Conservation (phyloP, 345 rosid species). For the Eucalyptus cloeziana region DNA sequence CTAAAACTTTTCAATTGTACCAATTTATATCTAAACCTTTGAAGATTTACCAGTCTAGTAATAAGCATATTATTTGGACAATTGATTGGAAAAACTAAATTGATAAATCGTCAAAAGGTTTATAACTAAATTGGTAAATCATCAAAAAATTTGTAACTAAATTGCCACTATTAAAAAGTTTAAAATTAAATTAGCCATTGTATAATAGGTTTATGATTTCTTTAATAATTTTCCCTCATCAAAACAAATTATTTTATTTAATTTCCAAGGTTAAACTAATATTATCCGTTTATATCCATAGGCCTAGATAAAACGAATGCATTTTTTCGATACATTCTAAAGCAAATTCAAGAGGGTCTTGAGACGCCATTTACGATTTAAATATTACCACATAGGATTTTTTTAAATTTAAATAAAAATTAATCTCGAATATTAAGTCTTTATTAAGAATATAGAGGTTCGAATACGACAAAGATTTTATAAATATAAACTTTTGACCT, state of each 20-base stretch:
- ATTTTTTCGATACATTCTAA: neutral
- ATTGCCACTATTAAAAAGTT: neutral
- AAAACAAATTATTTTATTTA: neutral
- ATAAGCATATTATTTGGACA: neutral
- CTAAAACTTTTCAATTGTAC: too few species aligned
- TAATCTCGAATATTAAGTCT: neutral
- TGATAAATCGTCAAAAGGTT: too few species aligned
- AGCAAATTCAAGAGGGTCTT: neutral
- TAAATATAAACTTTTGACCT: neutral
- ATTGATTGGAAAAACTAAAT: too few species aligned
- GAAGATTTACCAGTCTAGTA: neutral
- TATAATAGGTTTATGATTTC: too few species aligned
- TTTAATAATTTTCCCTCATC: neutral
- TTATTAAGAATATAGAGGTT: neutral
- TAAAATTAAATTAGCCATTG: fast-evolving
- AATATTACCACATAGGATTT: neutral
- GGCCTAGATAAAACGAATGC: neutral
- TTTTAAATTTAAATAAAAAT: neutral
- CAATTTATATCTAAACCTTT: neutral
- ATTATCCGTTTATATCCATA: neutral
- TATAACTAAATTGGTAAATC: too few species aligned
- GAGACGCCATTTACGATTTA: neutral
- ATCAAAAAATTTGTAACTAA: neutral
- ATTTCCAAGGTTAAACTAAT: neutral
- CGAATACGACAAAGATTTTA: fast-evolving